These are phyloP conservation scores for Candida dendrica DNA, from an alignment of 805 yeast species.

Conservation along the genomic window DNA sequence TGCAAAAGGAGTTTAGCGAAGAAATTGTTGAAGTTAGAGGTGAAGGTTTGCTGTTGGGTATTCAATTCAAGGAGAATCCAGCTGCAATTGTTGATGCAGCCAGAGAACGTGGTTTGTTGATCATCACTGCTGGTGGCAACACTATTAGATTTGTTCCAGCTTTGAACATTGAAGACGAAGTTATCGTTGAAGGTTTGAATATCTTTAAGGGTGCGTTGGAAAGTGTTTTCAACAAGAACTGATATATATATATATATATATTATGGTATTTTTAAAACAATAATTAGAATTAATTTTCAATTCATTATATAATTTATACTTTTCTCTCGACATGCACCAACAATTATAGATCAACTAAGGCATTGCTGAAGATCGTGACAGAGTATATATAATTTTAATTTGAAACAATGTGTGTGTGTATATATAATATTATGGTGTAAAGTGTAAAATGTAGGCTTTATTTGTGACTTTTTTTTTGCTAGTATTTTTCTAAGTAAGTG, in stretches of 20 bases:
- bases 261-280: too few relatives aligned
- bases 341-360: too few relatives aligned
- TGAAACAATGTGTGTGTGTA: too few relatives aligned
- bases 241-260: too few relatives aligned
- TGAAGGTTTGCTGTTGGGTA: conserved; percentile 79
- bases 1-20: conserved; percentile 51
- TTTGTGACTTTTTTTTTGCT: too few relatives aligned
- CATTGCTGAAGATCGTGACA: too few relatives aligned
- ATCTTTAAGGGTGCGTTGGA: conserved; percentile 55
- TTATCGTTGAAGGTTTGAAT: conserved; percentile 62
- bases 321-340: too few relatives aligned
- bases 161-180: conserved; percentile 67
- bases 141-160: conserved; percentile 92
- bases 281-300: background rate
- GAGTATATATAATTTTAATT: too few relatives aligned
- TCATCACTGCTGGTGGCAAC: conserved; percentile 89
- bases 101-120: conserved; percentile 71
- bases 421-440: too few relatives aligned
- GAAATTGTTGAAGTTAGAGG: conserved; percentile 72
- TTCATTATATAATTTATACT: background rate
- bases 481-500: too few relatives aligned
- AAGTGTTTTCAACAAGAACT: conserved; percentile 15
- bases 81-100: conserved; percentile 55
- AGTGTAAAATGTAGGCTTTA: too few relatives aligned
- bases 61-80: conserved; percentile 68